Evolutionary conservation across 2,329 filamentous ascomycete species (phyloP).

Genomic region (Paramyrothecium sp.): DNA sequence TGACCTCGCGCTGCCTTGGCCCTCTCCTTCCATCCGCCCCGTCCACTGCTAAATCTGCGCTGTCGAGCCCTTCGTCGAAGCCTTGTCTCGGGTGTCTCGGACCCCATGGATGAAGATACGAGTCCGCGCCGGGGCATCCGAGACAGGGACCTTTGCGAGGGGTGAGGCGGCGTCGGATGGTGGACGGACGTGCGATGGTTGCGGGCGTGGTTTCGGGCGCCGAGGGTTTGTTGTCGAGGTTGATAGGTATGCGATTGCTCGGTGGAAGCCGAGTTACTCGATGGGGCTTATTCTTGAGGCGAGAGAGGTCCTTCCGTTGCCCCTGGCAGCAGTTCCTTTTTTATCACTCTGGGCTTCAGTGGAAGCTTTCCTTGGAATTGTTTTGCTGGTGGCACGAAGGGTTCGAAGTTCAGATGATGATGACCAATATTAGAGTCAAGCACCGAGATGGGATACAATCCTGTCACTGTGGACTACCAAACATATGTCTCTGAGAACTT

Average conservation of each 20-base stretch:
- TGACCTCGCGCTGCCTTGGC: constrained; percentile 65
- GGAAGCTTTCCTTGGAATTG: constrained; percentile 35
- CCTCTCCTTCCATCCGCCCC: constrained; percentile 41
- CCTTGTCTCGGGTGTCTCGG: constrained; percentile 40
- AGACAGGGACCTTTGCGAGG: constrained; percentile 5
- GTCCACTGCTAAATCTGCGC: constrained; percentile 44
- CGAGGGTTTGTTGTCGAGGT: constrained; percentile 81
- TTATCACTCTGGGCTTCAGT: constrained; percentile 37
- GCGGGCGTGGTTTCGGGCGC: constrained; percentile 42
- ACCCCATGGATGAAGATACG: constrained; percentile 81
- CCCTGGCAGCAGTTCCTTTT: constrained; percentile 20
- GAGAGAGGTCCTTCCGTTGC: constrained; percentile 58
- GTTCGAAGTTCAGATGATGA: constrained; percentile 82
- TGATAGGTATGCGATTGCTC: constrained; percentile 99
- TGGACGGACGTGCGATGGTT: constrained; percentile 48
- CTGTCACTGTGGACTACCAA: constrained; percentile 29
- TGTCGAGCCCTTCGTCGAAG: constrained; percentile 4
- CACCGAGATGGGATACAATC: constrained; percentile 64
- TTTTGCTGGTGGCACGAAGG: constrained; percentile 11
- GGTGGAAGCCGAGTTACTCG: constrained; percentile 76
- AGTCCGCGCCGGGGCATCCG: constrained; percentile 57
- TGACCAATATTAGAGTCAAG: constrained; percentile 95
- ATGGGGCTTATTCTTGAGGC: constrained; percentile 99
- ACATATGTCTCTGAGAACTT: constrained; percentile 30
- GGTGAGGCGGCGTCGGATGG: constrained; percentile 31